Base-by-base conservation (phyloP, 2,329 filamentous ascomycete species). In the Bisporella sp. region DNA sequence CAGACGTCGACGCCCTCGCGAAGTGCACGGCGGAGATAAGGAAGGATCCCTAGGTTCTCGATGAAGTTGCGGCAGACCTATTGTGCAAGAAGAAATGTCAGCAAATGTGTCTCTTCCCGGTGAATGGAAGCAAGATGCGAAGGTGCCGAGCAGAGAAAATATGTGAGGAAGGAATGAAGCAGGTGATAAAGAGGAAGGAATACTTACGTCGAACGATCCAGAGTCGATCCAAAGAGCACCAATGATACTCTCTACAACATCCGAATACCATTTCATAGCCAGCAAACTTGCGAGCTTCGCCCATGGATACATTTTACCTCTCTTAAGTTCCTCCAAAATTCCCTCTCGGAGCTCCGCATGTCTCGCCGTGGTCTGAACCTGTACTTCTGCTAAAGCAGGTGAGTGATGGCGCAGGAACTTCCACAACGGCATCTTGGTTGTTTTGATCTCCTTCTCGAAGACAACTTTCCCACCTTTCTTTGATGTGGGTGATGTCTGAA, bases 221-320 rank as follows among this genome's bases (percentile, higher is more conserved):
- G 76, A 87, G 65, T 97, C 93, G 21, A 96, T 72, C 73, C 87
- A 96, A 0, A 96, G 75, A 0, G 90, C 91, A 0, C 88, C 92
- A 0, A 97, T 67, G 0, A 95, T 65, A 32, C 81, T 79, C 69
- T 97, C 92, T 7, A 96, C 73, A 6, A 96, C 69, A 65, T 96
- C 91, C 0, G 86, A 92, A 67, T 86, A 85, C 66, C 88, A 87
- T 63, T 96, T 96, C 12, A 79, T 79, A 0, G 83, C 75, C 11
- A 76, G 73, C 1, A 95, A 71, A 0, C 77, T 73, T 0, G 81
- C 73, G 1, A 97, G 77, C 0, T 81, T 67, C 1, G 78, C 73
- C 92, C 92, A 97, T 0, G 92, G 93, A 61, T 91, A 95, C 12
- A 71, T 66, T 0, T 57, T 54, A 0, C 77, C 78, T 0, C 66